Conservation (phyloP, 129 eudicot species). For the Escallonia rubra region DNA sequence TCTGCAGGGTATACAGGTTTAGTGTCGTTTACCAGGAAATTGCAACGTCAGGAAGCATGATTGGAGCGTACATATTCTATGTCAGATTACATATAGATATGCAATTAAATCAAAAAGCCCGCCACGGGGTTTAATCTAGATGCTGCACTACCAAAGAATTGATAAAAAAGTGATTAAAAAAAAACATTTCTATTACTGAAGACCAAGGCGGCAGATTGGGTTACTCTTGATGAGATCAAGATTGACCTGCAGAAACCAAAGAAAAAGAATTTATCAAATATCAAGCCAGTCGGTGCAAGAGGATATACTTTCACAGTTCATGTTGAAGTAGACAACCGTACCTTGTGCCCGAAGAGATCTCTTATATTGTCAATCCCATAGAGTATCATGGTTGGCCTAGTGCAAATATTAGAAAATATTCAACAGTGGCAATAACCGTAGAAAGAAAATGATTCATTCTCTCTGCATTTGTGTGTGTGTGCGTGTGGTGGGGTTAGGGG, state of each 20-base stretch:
- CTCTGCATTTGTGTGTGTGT: too few species aligned
- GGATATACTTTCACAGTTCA: neutral
- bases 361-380: conserved; percentile 92
- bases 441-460: too few species aligned
- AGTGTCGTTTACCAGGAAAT: too few species aligned
- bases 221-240: conserved; percentile 80
- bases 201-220: conserved; percentile 70
- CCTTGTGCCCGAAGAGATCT: conserved; percentile 99
- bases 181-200: conserved; percentile 6
- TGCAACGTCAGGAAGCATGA: too few species aligned
- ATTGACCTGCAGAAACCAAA: conserved; percentile 61
- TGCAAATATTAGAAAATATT: conserved; percentile 5
- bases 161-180: too few species aligned
- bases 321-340: conserved; percentile 12
- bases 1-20: too few species aligned
- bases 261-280: neutral
- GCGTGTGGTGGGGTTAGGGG: too few species aligned
- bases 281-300: neutral
- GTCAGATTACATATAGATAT: too few species aligned
- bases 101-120: too few species aligned
- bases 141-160: too few species aligned
- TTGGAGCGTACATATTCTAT: too few species aligned
- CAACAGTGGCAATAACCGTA: neutral
- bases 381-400: conserved; percentile 89
- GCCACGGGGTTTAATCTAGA: too few species aligned